Conservation (phyloP, 257 asterid genomes). For the Sherardia arvensis region DNA sequence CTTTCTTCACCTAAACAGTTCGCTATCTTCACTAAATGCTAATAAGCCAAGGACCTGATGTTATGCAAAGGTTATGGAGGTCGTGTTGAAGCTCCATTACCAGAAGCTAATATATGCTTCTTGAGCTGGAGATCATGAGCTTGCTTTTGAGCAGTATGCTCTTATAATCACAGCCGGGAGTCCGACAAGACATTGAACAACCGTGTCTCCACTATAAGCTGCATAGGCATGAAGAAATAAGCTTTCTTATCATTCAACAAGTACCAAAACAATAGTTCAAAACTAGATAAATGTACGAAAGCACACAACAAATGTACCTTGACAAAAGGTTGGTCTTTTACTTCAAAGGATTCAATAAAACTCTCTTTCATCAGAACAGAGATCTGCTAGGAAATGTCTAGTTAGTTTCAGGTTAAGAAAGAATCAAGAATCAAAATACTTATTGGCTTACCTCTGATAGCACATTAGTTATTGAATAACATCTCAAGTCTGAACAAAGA, state of each 20-base stretch:
- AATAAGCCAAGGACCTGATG: background rate
- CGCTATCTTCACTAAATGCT: background rate
- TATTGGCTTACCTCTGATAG: conserved; percentile 47
- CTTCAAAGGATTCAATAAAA: conserved; percentile 65
- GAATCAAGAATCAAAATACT: background rate
- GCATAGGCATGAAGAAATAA: conserved; percentile 24
- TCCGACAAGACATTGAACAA: conserved; percentile 65
- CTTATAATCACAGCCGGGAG: conserved; percentile 49
- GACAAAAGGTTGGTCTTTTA: conserved; percentile 53
- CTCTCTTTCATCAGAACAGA: conserved; percentile 79
- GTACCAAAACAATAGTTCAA: background rate
- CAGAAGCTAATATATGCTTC: background rate
- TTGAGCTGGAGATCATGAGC: background rate
- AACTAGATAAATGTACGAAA: no score
- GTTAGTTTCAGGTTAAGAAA: conserved; percentile 12
- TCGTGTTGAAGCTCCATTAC: no score
- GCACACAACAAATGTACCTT: conserved; percentile 43
- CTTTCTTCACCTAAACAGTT: no score
- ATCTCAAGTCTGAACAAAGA: conserved; percentile 70
- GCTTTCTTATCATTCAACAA: background rate
- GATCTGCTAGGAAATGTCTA: conserved; percentile 44
- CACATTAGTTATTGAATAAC: conserved; percentile 74
- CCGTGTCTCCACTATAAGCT: conserved; percentile 83
- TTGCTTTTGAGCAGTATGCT: conserved; percentile 19
- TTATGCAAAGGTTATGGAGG: no score